Evolutionary conservation across 2,329 filamentous ascomycete genomes (phyloP).

Genomic region (Paecilomyces fulvus): DNA sequence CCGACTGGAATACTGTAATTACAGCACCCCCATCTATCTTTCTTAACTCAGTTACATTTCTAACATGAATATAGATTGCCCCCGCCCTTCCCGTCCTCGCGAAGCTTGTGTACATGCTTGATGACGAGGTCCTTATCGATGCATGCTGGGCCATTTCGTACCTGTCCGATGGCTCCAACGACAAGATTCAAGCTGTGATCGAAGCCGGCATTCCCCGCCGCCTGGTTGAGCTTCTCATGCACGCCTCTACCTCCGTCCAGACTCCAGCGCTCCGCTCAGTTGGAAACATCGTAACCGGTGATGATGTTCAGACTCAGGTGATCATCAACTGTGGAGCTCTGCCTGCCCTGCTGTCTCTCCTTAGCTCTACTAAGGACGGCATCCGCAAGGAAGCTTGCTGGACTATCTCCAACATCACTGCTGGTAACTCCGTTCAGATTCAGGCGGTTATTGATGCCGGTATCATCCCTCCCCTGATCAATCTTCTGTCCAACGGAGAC

Average conservation of each 20-base stretch:
- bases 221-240: constrained; percentile 94
- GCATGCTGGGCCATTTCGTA: constrained; percentile 99
- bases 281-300: constrained; percentile 96
- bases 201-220: constrained; percentile 95
- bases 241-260: constrained; percentile 95
- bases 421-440: constrained; percentile 95
- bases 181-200: constrained; percentile 98
- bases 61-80: constrained; percentile 58
- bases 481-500: constrained; percentile 91
- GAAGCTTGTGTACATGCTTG: constrained; percentile 96
- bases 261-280: constrained; percentile 94
- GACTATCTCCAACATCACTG: constrained; percentile 99
- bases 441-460: constrained; percentile 94
- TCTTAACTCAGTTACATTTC: constrained; percentile 2
- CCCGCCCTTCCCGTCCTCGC: constrained; percentile 90
- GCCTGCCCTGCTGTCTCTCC: constrained; percentile 80
- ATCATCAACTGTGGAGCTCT: constrained; percentile 98
- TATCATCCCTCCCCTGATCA: constrained; percentile 92
- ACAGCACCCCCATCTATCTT: neutral
- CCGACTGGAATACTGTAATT: constrained; percentile 91
- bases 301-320: constrained; percentile 97
- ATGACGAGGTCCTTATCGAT: constrained; percentile 97
- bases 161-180: constrained; percentile 93
- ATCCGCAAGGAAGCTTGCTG: constrained; percentile 99
- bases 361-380: constrained; percentile 96